Evolutionary conservation across 331 rosid species (phyloP).

Genomic region (Rhamnella rubrinervis): DNA sequence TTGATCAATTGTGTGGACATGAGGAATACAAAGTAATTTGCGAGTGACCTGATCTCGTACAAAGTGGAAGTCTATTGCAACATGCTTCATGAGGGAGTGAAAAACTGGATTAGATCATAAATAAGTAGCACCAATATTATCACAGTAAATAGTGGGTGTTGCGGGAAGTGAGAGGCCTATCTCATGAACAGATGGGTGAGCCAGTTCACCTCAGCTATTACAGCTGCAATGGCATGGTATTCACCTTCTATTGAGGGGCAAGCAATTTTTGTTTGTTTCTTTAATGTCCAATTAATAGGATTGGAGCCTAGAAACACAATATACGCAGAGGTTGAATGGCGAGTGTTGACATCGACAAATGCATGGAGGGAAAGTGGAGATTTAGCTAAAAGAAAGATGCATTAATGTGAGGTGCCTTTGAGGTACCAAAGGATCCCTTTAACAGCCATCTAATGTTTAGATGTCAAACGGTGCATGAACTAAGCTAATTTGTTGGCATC

Average conservation of each 20-base stretch:
- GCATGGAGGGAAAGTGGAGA: background rate
- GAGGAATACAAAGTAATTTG: fast-evolving
- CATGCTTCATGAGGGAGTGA: background rate
- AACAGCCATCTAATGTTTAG: background rate
- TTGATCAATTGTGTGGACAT: background rate
- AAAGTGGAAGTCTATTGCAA: background rate
- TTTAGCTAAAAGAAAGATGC: background rate
- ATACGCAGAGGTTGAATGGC: background rate
- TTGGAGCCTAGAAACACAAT: background rate
- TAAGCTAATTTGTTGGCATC: background rate
- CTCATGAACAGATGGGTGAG: background rate
- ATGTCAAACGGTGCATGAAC: background rate
- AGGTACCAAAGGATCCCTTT: background rate
- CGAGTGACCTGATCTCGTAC: background rate
- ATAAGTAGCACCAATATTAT: background rate
- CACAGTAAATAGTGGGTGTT: background rate
- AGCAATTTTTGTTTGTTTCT: background rate
- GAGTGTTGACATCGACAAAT: background rate
- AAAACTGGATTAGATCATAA: background rate
- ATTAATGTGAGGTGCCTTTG: background rate
- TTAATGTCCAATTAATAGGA: background rate
- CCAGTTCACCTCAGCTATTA: background rate
- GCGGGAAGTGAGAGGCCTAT: background rate
- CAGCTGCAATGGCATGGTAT: background rate
- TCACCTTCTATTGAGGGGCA: background rate